Percentiles rank a stretch among this genome's conserved stretches.
Evolutionary conservation across 768 basidiomycete species (phyloP).

Genomic region (Pisolithus microcarpus): DNA sequence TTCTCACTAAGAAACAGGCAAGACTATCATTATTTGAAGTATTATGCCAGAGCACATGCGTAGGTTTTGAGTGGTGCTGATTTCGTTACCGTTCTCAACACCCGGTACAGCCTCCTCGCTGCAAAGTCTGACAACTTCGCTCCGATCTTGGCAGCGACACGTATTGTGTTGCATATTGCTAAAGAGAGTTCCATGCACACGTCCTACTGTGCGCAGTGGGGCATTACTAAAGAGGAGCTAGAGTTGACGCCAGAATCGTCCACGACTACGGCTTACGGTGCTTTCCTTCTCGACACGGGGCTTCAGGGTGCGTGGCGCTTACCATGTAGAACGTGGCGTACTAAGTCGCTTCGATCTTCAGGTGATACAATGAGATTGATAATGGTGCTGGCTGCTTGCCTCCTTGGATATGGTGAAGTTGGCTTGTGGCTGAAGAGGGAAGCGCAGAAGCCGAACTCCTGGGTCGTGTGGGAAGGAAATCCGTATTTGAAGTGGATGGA

Average conservation of each 20-base stretch:
- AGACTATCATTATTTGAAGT: constrained; percentile 74
- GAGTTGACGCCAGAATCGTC: constrained; percentile 56
- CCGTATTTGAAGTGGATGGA: constrained; percentile 72
- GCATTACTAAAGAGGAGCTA: constrained; percentile 54
- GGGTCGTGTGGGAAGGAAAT: constrained; percentile 60
- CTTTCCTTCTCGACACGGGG: constrained; percentile 76
- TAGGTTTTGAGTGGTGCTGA: constrained; percentile 22
- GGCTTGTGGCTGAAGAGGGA: constrained; percentile 74
- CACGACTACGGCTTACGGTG: constrained; percentile 79
- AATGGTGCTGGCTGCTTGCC: constrained; percentile 80
- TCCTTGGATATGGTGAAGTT: constrained; percentile 89
- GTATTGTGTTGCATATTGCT: constrained; percentile 56
- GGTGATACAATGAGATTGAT: constrained; percentile 66
- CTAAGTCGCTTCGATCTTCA: constrained; percentile 10
- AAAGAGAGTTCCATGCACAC: constrained; percentile 69
- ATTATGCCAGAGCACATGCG: constrained; percentile 81
- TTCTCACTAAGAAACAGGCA: constrained; percentile 41
- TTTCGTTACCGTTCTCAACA: neutral
- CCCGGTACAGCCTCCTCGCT: constrained; percentile 51
- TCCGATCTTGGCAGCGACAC: constrained; percentile 54
- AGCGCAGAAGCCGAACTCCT: constrained; percentile 34
- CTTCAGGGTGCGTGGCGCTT: constrained; percentile 43
- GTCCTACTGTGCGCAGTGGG: constrained; percentile 63
- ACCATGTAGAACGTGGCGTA: neutral
- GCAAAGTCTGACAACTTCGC: constrained; percentile 66